These are phyloP conservation scores for Neurospora cerealis DNA, from an alignment of 495 filamentous ascomycete genomes.

Conservation along the genomic window DNA sequence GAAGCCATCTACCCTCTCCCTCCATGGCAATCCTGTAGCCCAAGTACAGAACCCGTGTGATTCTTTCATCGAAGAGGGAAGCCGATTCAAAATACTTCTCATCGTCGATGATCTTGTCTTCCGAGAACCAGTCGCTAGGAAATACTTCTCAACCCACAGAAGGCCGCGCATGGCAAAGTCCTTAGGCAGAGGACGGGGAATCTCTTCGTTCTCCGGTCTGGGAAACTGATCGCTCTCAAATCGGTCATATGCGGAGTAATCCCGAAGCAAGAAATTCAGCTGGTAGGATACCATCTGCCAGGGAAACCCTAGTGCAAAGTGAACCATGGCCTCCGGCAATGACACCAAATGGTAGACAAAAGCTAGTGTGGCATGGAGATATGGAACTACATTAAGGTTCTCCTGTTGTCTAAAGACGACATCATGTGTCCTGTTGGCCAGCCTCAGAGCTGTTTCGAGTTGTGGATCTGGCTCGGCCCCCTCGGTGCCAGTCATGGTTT, in stretches of 20 bases:
- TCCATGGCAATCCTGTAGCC: slow-evolving; percentile 44
- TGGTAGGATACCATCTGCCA: slow-evolving; percentile 55
- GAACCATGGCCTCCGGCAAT: slow-evolving; percentile 38
- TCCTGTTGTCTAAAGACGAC: slow-evolving; percentile 49
- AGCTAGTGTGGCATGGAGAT: slow-evolving; percentile 57
- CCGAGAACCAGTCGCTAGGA: slow-evolving; percentile 60
- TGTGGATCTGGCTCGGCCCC: slow-evolving; percentile 9
- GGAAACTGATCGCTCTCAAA: slow-evolving; percentile 46
- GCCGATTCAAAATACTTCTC: slow-evolving; percentile 61
- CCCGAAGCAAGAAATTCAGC: slow-evolving; percentile 53
- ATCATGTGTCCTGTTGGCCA: slow-evolving; percentile 24
- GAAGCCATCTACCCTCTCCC: slow-evolving; percentile 21
- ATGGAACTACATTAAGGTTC: slow-evolving; percentile 55
- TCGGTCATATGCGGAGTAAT: slow-evolving; percentile 31
- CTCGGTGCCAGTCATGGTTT: slow-evolving; percentile 8
- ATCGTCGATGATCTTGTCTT: slow-evolving; percentile 20
- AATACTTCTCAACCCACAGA: slow-evolving; percentile 59
- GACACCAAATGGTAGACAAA: slow-evolving; percentile 55
- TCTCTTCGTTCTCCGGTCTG: slow-evolving; percentile 34
- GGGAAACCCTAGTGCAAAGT: slow-evolving; percentile 39
- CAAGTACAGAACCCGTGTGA: slow-evolving; percentile 65
- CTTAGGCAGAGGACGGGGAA: slow-evolving; percentile 60
- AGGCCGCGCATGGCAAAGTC: slow-evolving; percentile 75
- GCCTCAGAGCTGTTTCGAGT: slow-evolving; percentile 16
- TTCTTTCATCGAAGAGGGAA: slow-evolving; percentile 52